A percentile compares a stretch with the other conserved stretches of the same genome.
These are phyloP conservation scores for Rosa multiflora DNA, from an alignment of 306 rosid genomes.

Conservation along the genomic window DNA sequence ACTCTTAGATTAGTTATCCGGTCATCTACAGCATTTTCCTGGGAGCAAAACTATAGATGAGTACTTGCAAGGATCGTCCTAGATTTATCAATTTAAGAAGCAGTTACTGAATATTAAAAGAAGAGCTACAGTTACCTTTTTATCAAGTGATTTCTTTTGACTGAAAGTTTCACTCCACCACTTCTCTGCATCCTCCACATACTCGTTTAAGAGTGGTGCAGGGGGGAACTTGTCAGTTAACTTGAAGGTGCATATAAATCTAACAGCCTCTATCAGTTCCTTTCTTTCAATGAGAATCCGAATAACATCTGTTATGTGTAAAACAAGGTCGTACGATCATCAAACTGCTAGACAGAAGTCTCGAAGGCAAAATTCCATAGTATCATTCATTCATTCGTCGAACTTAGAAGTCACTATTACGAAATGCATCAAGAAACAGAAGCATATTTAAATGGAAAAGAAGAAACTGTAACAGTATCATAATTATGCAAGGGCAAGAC, in stretches of 20 bases:
- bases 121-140: slow-evolving; percentile 25
- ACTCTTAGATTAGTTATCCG: slow-evolving; percentile 31
- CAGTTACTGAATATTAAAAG: neutral
- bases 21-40: slow-evolving; percentile 34
- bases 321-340: neutral
- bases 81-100: neutral
- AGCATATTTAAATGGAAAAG: neutral
- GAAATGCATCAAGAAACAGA: neutral
- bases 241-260: slow-evolving; percentile 50
- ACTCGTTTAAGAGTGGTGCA: slow-evolving; percentile 27
- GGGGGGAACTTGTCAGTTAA: slow-evolving; percentile 43
- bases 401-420: neutral
- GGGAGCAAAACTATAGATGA: slow-evolving; percentile 1
- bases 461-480: too few species aligned
- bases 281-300: slow-evolving; percentile 38
- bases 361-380: neutral
- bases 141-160: neutral
- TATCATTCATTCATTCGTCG: neutral
- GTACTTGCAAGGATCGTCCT: slow-evolving; percentile 1
- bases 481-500: too few species aligned
- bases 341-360: neutral
- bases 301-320: slow-evolving; percentile 41
- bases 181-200: slow-evolving; percentile 15
- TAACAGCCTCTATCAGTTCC: slow-evolving; percentile 46
- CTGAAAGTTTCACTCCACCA: neutral